Evolutionary conservation across 352 stramenopile species (phyloP).

Genomic region (Globisporangium spinosum): DNA sequence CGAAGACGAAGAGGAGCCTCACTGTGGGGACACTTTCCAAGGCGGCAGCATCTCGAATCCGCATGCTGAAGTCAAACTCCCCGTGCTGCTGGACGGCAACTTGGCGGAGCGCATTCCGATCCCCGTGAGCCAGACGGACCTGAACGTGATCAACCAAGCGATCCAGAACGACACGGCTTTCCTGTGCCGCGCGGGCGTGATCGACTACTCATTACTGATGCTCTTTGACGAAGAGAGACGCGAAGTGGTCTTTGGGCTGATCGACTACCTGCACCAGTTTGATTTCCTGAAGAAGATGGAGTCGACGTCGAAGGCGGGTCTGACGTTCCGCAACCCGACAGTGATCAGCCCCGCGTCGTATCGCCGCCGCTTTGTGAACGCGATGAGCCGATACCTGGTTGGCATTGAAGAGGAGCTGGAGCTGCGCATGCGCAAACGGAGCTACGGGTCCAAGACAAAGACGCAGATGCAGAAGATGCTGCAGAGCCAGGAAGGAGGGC

Average conservation of each 20-base stretch:
- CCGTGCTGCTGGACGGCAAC: slow-evolving; percentile 78
- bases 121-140: slow-evolving; percentile 57
- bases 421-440: slow-evolving; percentile 59
- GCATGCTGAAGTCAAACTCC: slow-evolving; percentile 50
- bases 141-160: slow-evolving; percentile 57
- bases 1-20: slow-evolving; percentile 29
- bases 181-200: slow-evolving; percentile 65
- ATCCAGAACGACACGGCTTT: slow-evolving; percentile 81
- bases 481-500: background rate
- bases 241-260: slow-evolving; percentile 70
- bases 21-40: slow-evolving; percentile 28
- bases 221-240: slow-evolving; percentile 79
- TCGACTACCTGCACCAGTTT: slow-evolving; percentile 88
- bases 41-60: slow-evolving; percentile 41
- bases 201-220: slow-evolving; percentile 86
- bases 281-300: slow-evolving; percentile 90
- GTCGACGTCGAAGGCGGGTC: slow-evolving; percentile 80
- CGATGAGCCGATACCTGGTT: slow-evolving; percentile 80
- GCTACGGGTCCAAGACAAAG: slow-evolving; percentile 26
- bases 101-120: slow-evolving; percentile 78
- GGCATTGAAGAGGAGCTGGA: slow-evolving; percentile 75
- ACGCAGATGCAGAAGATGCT: slow-evolving; percentile 6
- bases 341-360: slow-evolving; percentile 83
- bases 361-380: slow-evolving; percentile 75
- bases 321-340: slow-evolving; percentile 81